Base-by-base conservation (phyloP, 345 rosid species). In the Acer saccharum region DNA sequence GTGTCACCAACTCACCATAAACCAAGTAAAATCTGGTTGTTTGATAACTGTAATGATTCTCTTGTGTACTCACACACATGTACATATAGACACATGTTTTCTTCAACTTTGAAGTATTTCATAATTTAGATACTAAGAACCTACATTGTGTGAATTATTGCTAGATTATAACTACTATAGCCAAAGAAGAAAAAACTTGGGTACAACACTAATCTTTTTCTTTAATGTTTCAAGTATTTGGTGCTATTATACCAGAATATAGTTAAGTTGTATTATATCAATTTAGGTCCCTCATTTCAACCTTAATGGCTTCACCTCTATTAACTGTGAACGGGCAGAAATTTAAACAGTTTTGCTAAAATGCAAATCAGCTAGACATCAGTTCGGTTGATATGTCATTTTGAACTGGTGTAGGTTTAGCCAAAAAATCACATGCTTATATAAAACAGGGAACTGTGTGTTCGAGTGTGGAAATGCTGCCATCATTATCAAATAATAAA, bases 1-100 rank as follows among this genome's bases (percentile, higher is more conserved):
- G 87, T 74, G 17, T 62, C 1, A 29, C 61, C 6, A 52, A 72
- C 61, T 57, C 1, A 29, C 65, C 8, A 52, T 75, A 65, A 60
- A 63, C 77, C 69, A 39, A 48, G 72, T 29, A 23, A 3, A 58
- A 11, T 52, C 25, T 57, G 35, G 14, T 60, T n/a, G 1, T 64
- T 35, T 72, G 58, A 48, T n/a, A 16, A 52, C 20, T 25, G 46
- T 57, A 29, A 10, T 70, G 16, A 32, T 71, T 21, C 17, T 58
- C 2, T 41, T 17, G 13, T 8, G 66, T 21, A 25, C 13, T 43
- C 8, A 48, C 58, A 54, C 58, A 54, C 58, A 16, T 54, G n/a
- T 54, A 54, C 16, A 50, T 50, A 14, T 12, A 50, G 18, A 13
- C 55, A 14, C 39, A 50, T 11, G 25, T 69, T 43, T 43, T 43